Conservation (phyloP, 805 yeast species). For the Nakazawaea holstii region DNA sequence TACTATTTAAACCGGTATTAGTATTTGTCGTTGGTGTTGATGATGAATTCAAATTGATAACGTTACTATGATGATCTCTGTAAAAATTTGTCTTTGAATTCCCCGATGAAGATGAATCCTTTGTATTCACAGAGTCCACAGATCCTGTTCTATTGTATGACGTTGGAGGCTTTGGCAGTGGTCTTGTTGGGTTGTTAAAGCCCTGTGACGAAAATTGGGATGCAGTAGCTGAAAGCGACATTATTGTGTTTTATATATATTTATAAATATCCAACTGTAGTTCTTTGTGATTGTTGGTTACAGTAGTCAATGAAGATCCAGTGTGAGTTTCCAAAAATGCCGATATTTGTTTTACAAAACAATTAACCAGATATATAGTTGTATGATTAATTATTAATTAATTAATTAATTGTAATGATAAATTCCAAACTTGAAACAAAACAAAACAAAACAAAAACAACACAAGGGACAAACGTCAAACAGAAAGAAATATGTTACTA, state of each 20-base stretch:
- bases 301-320: no score
- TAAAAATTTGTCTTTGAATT: constrained; percentile 2
- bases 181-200: constrained; percentile 51
- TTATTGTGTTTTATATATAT: constrained; percentile 10
- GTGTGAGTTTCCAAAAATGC: no score
- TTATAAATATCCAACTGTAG: no score
- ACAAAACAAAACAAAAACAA: not conserved
- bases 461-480: no score
- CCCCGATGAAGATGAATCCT: constrained; percentile 17
- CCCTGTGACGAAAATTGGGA: constrained; percentile 37
- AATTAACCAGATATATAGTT: no score
- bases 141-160: constrained; percentile 28
- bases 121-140: constrained; percentile 23
- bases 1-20: not conserved
- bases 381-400: no score
- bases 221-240: constrained; percentile 43
- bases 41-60: constrained; percentile 8
- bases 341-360: no score
- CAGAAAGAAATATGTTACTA: no score
- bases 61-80: constrained; percentile 12
- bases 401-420: not conserved
- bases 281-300: no score
- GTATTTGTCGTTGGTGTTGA: not conserved
- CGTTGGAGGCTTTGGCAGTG: constrained; percentile 35
- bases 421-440: not conserved